Evolutionary conservation across 1,284 basidiomycete species (phyloP).

Genomic region (Sporisorium exsertum): DNA sequence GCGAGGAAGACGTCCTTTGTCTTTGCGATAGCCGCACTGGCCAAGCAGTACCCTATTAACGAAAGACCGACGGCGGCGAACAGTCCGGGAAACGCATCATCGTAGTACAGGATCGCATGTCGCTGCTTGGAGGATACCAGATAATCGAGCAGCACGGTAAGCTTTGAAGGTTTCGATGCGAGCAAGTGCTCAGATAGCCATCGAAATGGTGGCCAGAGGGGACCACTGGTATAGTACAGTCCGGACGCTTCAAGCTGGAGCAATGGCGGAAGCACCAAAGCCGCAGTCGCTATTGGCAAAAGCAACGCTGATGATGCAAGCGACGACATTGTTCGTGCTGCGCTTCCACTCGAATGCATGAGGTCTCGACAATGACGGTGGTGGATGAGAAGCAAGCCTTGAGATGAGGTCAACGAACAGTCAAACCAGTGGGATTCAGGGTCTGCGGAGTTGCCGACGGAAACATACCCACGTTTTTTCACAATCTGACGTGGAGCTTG

Average conservation of each 20-base stretch:
- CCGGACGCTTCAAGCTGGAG: conserved; percentile 27
- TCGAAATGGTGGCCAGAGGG: conserved; percentile 34
- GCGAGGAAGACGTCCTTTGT: conserved; percentile 56
- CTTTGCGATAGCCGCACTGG: conserved; percentile 37
- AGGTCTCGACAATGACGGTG: not conserved
- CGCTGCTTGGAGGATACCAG: conserved; percentile 1
- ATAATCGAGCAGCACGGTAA: conserved; percentile 12
- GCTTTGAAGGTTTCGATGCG: conserved; percentile 10
- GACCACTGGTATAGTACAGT: not conserved
- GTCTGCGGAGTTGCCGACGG: conserved; percentile 1
- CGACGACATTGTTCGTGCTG: conserved; percentile 14
- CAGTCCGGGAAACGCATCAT: conserved; percentile 49
- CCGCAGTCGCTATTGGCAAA: conserved; percentile 23
- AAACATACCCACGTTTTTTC: not conserved
- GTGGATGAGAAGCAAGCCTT: not conserved
- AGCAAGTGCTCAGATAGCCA: conserved; percentile 18
- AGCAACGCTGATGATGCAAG: conserved; percentile 21
- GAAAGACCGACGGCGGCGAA: conserved; percentile 47
- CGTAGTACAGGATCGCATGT: conserved; percentile 29
- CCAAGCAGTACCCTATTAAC: conserved; percentile 42
- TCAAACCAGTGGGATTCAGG: not conserved
- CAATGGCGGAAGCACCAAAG: conserved; percentile 29
- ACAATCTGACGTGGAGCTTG: conserved; percentile 5
- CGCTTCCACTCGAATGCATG: not conserved
- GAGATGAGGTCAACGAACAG: conserved; percentile 1